phyloP scores from a whole-genome alignment of 1,284 basidiomycete genomes.

The Takashimella tepidaria region DNA sequence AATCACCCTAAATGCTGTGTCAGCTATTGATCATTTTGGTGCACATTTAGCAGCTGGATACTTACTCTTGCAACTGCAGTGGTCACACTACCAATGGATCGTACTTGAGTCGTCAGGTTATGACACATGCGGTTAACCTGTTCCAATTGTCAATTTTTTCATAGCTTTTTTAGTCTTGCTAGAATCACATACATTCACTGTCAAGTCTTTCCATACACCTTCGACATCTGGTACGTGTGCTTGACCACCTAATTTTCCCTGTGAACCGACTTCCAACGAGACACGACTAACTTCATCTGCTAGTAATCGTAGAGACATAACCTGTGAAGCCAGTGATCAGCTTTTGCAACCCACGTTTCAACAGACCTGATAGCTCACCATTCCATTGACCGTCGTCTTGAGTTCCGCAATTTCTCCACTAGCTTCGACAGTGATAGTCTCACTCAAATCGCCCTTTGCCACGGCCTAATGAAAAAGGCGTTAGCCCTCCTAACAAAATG shows the following conservation, averaged over 20 bases:
- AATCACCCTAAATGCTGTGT: slow-evolving; percentile 37
- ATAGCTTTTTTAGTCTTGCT: not conserved
- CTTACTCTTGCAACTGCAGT: slow-evolving; percentile 69
- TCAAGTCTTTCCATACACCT: slow-evolving; percentile 90
- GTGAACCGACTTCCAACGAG: slow-evolving; percentile 84
- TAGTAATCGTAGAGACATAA: slow-evolving; percentile 76
- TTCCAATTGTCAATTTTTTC: not conserved
- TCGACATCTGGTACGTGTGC: slow-evolving; percentile 90
- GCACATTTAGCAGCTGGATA: no score
- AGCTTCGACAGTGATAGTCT: slow-evolving; percentile 95
- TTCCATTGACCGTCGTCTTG: slow-evolving; percentile 97
- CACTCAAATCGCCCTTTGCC: slow-evolving; percentile 86
- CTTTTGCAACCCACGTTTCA: not conserved
- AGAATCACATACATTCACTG: slow-evolving; percentile 64
- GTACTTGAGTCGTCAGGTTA: slow-evolving; percentile 88
- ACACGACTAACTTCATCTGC: slow-evolving; percentile 96
- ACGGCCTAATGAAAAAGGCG: no score
- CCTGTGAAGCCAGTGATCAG: slow-evolving; percentile 29
- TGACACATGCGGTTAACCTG: slow-evolving; percentile 91
- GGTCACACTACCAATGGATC: slow-evolving; percentile 84
- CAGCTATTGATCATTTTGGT: no score
- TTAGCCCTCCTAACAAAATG: no score
- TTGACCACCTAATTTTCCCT: slow-evolving; percentile 82
- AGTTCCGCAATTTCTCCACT: slow-evolving; percentile 94
- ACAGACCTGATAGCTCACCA: slow-evolving; percentile 54